Base-by-base conservation (phyloP, 352 stramenopile genomes). In the Phytopythium montanum region DNA sequence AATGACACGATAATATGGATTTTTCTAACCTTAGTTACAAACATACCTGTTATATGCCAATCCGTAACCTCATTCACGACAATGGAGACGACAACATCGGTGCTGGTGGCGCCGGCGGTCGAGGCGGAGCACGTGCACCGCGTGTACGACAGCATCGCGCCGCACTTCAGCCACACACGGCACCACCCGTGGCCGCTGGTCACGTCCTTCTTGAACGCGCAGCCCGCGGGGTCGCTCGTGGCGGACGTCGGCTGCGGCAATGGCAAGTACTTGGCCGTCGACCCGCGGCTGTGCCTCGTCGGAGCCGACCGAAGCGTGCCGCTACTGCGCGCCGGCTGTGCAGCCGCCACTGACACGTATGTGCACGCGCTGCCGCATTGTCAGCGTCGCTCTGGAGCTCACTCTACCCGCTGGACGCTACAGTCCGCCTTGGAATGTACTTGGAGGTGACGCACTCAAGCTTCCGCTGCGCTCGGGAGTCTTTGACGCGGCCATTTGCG, bases 141-240 rank as follows among this genome's bases (percentile, higher is more conserved):
- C 25, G 82, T 95, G 19, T 95, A 93, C 72, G 83, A 93, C 66
- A 74, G 75, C 59, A 95, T 95, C 59, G 85, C 85, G 39, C 75
- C 78, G 48, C 85, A 95, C 63, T 93, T 93, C 56, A 92, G 76
- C 60, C 85, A 91, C 60, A 93, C 83, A n/a, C 75, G 85, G 31
- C 85, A 95, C 53, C 72, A 86, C 41, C 83, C 81, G 59, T 93
- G 85, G 85, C 85, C 85, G 33, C 75, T 89, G 55, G 85, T 95
- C 36, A 80, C 68, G 4, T 45, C 65, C n/a, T 93, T 93, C 53
- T 58, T 95, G 5, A 31, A 62, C 0, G 52, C 66, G 28, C 73
- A 90, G 45, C 54, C 61, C n/a, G 34, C 44, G 21, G 81, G 72
- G n/a, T 52, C 78, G 34, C 62, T 95, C 2, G 83, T 95, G 38